A percentile compares a stretch with the other conserved stretches of the same genome.
Conservation (phyloP, 2,329 filamentous ascomycete species). For the Cladosporium sp. region DNA sequence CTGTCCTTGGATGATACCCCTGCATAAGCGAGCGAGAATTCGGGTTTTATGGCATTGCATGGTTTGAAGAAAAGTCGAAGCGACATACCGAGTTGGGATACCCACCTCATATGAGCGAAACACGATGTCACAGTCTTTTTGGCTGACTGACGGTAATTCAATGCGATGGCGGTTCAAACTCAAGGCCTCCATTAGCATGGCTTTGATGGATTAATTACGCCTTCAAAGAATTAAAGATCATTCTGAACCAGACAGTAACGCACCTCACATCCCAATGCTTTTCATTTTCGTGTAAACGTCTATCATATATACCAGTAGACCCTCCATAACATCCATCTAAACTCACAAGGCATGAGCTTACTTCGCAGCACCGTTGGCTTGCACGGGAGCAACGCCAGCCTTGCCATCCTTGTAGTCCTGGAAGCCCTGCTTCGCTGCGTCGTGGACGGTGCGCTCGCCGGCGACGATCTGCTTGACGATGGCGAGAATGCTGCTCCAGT, state of each 20-base stretch:
- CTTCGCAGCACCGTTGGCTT: constrained; percentile 13
- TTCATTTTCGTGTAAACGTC: background rate
- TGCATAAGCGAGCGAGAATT: constrained; percentile 9
- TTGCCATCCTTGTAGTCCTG: constrained; percentile 49
- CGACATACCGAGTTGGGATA: background rate
- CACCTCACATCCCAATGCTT: background rate
- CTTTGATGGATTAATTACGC: background rate
- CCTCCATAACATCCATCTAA: background rate
- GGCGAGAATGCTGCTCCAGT: constrained; percentile 76
- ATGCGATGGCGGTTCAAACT: background rate
- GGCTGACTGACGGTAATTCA: background rate
- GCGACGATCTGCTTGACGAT: constrained; percentile 76
- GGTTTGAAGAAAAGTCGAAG: background rate
- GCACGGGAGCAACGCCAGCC: constrained; percentile 35
- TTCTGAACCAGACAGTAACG: background rate
- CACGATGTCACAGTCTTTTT: background rate
- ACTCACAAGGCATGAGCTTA: background rate
- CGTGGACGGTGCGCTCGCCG: constrained; percentile 68
- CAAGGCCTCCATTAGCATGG: background rate
- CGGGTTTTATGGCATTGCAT: background rate
- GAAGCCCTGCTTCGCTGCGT: constrained; percentile 61
- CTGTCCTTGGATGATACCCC: constrained; percentile 8
- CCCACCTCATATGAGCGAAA: background rate
- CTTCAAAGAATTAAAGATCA: background rate
- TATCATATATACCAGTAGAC: background rate